A percentile compares a stretch with the other conserved stretches of the same genome.
Conservation (phyloP, 768 basidiomycete genomes). For the Boletus subparvulus region DNA sequence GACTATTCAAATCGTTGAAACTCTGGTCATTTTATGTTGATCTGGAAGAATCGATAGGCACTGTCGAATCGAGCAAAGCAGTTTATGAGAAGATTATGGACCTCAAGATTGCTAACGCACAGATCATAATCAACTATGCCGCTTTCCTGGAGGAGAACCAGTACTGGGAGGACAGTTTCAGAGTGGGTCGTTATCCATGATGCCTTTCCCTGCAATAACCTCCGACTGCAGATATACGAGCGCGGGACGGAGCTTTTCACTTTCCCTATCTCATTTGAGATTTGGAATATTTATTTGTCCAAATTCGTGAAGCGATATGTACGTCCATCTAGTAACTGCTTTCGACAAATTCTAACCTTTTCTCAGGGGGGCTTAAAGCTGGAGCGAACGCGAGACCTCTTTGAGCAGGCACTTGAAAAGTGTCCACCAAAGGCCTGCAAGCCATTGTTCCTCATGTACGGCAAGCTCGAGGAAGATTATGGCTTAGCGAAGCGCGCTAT, state of each 20-base stretch:
- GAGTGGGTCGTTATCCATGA: slow-evolving; percentile 56
- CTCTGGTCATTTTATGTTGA: slow-evolving; percentile 99
- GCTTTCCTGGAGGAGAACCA: slow-evolving; percentile 96
- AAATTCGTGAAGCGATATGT: slow-evolving; percentile 98
- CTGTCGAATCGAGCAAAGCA: slow-evolving; percentile 85
- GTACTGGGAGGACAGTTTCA: slow-evolving; percentile 99
- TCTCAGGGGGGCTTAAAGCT: slow-evolving; percentile 85
- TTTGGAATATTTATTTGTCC: slow-evolving; percentile 98
- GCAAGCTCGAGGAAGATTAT: slow-evolving; percentile 91
- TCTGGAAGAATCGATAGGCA: slow-evolving; percentile 94
- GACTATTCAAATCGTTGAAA: slow-evolving; percentile 96
- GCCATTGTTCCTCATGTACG: slow-evolving; percentile 93
- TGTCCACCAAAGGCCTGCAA: slow-evolving; percentile 95
- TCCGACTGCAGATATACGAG: slow-evolving; percentile 73
- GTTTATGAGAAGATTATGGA: slow-evolving; percentile 98
- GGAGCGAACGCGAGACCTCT: slow-evolving; percentile 94
- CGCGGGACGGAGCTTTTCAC: slow-evolving; percentile 97
- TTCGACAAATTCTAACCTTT: slow-evolving; percentile 1
- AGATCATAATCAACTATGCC: slow-evolving; percentile 96
- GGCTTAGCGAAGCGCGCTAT: slow-evolving; percentile 96
- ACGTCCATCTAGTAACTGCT: slow-evolving; percentile 32
- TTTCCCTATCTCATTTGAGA: slow-evolving; percentile 96
- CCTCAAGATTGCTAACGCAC: slow-evolving; percentile 95
- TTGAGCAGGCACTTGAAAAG: slow-evolving; percentile 96
- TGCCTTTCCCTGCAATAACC: slow-evolving; percentile 7